Conservation (phyloP, 139 green algal species). For the Chlamydomonas sp. region DNA sequence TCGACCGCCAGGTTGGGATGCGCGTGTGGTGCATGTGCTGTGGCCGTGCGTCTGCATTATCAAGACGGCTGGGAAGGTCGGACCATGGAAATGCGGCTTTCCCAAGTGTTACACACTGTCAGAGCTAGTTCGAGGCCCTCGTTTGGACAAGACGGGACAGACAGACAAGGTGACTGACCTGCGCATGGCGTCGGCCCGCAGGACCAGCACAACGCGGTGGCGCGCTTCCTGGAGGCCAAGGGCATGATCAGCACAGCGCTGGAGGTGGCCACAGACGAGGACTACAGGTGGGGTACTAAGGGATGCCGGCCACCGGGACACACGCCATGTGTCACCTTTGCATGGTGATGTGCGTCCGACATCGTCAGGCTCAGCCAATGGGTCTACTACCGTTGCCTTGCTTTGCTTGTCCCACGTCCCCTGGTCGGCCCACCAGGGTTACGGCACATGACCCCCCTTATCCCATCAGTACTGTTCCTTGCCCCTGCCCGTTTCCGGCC, state of each 20-base stretch:
- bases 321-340: neutral
- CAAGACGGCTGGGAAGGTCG: too few relatives aligned
- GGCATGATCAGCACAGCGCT: slow-evolving; percentile 87
- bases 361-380: neutral
- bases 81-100: neutral
- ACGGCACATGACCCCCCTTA: too few relatives aligned
- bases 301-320: too few relatives aligned
- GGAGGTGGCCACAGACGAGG: slow-evolving; percentile 89
- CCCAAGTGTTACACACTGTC: neutral
- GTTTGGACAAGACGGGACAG: neutral
- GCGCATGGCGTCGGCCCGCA: slow-evolving; percentile 9
- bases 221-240: slow-evolving; percentile 94
- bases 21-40: too few relatives aligned
- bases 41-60: too few relatives aligned
- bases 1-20: too few relatives aligned
- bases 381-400: neutral
- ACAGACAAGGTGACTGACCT: too few relatives aligned
- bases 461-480: too few relatives aligned
- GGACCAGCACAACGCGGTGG: slow-evolving; percentile 87
- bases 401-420: neutral
- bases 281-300: slow-evolving; percentile 76
- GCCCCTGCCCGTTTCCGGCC: neutral
- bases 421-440: too few relatives aligned
- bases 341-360: neutral
- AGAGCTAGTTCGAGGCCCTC: neutral